phyloP scores from a whole-genome alignment of 441 rosid species.

The Capsella rubella region DNA sequence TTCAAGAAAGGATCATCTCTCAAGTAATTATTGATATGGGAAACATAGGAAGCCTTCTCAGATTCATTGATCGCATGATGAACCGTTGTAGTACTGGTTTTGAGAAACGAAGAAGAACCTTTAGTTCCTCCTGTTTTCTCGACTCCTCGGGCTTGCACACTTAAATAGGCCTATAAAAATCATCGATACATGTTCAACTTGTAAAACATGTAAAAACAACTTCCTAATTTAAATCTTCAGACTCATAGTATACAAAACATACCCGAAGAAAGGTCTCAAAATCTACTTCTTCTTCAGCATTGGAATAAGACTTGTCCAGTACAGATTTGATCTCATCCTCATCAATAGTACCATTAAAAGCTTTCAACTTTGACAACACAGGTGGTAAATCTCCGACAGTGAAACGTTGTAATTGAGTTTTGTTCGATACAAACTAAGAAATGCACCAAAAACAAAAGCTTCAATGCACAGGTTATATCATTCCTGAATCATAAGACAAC shows the following conservation, averaged over 20 bases:
- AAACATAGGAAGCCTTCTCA: slow-evolving; percentile 92
- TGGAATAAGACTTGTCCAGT: slow-evolving; percentile 54
- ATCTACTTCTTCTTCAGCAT: slow-evolving; percentile 71
- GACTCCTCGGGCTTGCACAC: slow-evolving; percentile 71
- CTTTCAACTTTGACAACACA: slow-evolving; percentile 69
- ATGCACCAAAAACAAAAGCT: neutral
- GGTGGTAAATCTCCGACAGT: slow-evolving; percentile 76
- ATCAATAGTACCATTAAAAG: slow-evolving; percentile 60
- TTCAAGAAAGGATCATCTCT: slow-evolving; percentile 89
- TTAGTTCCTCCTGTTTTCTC: slow-evolving; percentile 65
- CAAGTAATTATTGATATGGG: slow-evolving; percentile 82
- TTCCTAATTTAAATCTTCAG: neutral
- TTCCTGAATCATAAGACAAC: slow-evolving; percentile 1
- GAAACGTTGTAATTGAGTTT: slow-evolving; percentile 61
- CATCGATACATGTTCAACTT: slow-evolving; percentile 20
- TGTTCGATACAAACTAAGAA: slow-evolving; percentile 66
- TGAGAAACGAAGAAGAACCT: slow-evolving; percentile 79
- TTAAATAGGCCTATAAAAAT: slow-evolving; percentile 69
- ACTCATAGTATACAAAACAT: slow-evolving; percentile 37
- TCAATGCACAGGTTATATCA: neutral
- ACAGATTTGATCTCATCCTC: slow-evolving; percentile 77
- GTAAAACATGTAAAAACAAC: neutral
- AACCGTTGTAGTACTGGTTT: slow-evolving; percentile 87
- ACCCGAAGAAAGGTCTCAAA: slow-evolving; percentile 93
- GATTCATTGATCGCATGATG: slow-evolving; percentile 89